These are phyloP conservation scores for Coix lacrymajobi DNA, from an alignment of 176 grass and related monocot species.

Conservation along the genomic window DNA sequence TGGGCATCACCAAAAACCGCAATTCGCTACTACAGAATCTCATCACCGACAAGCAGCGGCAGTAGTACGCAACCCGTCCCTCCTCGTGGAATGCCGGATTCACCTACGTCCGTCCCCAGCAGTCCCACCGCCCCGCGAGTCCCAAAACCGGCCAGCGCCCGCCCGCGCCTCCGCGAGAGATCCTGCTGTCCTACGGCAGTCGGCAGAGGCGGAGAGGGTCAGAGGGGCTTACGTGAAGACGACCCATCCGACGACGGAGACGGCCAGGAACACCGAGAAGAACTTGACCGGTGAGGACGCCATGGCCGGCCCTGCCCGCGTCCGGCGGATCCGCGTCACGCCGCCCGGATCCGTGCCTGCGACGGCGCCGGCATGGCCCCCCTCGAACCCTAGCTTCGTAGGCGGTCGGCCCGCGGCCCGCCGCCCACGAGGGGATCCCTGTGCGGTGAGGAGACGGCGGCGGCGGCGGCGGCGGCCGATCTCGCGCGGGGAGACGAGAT, in stretches of 20 bases:
- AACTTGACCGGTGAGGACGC: conserved; percentile 99
- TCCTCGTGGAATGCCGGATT: background rate
- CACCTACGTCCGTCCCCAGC: background rate
- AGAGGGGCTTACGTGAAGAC: conserved; percentile 69
- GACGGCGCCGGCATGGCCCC: conserved; percentile 10
- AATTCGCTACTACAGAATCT: background rate
- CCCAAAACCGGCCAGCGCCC: background rate
- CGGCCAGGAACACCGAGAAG: conserved; percentile 80
- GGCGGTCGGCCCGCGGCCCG: background rate
- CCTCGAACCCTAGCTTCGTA: conserved; percentile 33
- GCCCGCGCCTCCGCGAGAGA: conserved; percentile 11
- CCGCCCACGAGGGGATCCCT: background rate
- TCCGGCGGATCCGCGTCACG: conserved; percentile 35
- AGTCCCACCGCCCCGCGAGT: background rate
- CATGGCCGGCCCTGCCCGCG: conserved; percentile 34
- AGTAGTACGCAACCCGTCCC: background rate
- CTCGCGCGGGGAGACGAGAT: conserved; percentile 20
- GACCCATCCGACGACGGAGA: conserved; percentile 87
- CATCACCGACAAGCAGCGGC: background rate
- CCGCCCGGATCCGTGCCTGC: conserved; percentile 40
- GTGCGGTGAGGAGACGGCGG: background rate
- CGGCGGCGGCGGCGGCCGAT: conserved; percentile 26
- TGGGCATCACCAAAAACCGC: background rate
- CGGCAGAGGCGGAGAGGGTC: background rate
- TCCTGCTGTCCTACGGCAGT: background rate